A percentile compares a stretch with the other conserved stretches of the same genome.
phyloP scores from a whole-genome alignment of 345 rosid species.

The Salix viminalis region DNA sequence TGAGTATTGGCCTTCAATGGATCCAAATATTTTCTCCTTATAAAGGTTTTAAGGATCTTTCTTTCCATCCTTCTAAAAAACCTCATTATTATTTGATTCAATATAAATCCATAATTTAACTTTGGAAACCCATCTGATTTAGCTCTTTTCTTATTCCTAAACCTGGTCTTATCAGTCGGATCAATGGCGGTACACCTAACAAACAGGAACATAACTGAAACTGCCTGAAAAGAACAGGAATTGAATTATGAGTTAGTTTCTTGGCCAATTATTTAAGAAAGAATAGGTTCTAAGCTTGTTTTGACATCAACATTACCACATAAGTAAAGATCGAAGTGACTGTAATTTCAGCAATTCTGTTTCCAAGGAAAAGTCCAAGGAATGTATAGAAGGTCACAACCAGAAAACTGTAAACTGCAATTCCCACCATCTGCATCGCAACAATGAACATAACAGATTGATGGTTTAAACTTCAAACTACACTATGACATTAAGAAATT shows the following conservation, averaged over 20 bases:
- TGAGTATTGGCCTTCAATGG: constrained; percentile 60
- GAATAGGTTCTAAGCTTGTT: neutral
- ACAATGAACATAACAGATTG: neutral
- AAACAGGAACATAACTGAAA: constrained; percentile 68
- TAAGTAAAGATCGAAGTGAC: constrained; percentile 56
- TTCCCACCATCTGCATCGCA: constrained; percentile 69
- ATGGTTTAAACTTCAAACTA: neutral
- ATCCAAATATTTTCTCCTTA: constrained; percentile 77
- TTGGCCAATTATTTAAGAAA: neutral
- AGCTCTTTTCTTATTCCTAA: constrained; percentile 51
- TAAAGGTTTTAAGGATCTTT: constrained; percentile 69
- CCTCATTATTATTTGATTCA: constrained; percentile 71
- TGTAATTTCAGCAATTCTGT: constrained; percentile 62
- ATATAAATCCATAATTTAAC: constrained; percentile 65
- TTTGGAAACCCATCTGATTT: constrained; percentile 49
- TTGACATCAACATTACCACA: constrained; percentile 48
- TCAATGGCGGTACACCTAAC: constrained; percentile 84
- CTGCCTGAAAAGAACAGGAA: constrained; percentile 45
- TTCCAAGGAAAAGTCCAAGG: constrained; percentile 76
- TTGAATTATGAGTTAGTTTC: neutral
- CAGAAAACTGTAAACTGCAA: constrained; percentile 64
- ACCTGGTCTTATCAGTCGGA: constrained; percentile 80
- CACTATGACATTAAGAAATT: neutral
- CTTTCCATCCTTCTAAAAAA: constrained; percentile 77
- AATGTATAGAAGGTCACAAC: constrained; percentile 67